phyloP scores from a whole-genome alignment of 1,284 basidiomycete species.

The Cutaneotrichosporon cavernicola region DNA sequence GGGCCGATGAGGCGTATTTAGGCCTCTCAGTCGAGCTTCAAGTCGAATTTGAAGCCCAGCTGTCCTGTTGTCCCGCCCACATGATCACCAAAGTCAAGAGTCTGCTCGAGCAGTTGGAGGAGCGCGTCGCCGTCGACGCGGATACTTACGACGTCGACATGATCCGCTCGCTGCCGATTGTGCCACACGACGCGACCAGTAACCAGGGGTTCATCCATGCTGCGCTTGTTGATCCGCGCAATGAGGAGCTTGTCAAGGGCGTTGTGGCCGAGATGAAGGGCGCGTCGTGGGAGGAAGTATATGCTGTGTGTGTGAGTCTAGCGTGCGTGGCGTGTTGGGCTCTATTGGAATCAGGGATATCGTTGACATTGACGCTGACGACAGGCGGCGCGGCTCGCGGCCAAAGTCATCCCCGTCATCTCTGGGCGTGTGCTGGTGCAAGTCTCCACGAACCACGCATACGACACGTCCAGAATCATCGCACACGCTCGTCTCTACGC shows the following conservation, averaged over 20 bases:
- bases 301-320: conserved; percentile 35
- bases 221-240: conserved; percentile 33
- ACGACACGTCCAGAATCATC: conserved; percentile 24
- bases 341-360: no score
- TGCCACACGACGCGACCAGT: conserved; percentile 40
- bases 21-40: background rate
- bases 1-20: background rate
- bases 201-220: conserved; percentile 40
- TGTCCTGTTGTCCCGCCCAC: conserved; percentile 3
- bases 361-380: background rate
- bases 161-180: conserved; percentile 34
- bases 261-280: conserved; percentile 34
- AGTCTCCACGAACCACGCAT: conserved; percentile 21
- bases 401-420: conserved; percentile 26
- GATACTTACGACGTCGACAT: conserved; percentile 38
- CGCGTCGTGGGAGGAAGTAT: conserved; percentile 32
- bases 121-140: conserved; percentile 34
- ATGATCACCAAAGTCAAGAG: conserved; percentile 26
- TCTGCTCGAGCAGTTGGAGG: conserved; percentile 42
- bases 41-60: no score
- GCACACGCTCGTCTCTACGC: conserved; percentile 23
- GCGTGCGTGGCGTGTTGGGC: no score
- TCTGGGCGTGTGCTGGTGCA: conserved; percentile 29
- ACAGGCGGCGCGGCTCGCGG: conserved; percentile 23
- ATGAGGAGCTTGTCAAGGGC: conserved; percentile 35